Evolutionary conservation across 208 protist species (phyloP), one percentile per base, ranked within the genome.

Genomic region (Leishmania mexicana): DNA sequence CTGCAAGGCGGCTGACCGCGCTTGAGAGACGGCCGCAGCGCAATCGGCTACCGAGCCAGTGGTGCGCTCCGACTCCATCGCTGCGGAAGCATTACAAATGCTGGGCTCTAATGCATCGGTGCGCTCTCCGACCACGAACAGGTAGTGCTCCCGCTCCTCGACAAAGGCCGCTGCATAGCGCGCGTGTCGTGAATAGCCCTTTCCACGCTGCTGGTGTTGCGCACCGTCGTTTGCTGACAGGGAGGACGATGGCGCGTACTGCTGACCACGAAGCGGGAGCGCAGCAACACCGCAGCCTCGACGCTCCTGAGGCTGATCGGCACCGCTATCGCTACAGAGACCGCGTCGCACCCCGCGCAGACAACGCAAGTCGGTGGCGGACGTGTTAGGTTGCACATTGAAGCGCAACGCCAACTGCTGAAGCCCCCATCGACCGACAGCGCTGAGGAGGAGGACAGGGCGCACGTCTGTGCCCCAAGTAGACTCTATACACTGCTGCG

Each of bases 321-420:
- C 62, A 75, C 45, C 11, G 47, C 49, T 38, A 75, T 49, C 38
- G 68, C 71, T 24, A 42, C 49, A 15, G 60, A 49, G 72, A 6
- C 68, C 7, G 11, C 71, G 75, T 47, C 79, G 76, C 35, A 85
- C 83, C 38, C 83, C 76, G 19, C 77, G 83, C 65, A 87, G 74
- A 38, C 17, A 38, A 11, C 47, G 28, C 24, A 47, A 70, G 8
- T 76, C 81, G 0, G 87, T 90, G 35, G 57, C 65, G 7, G 74
- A 17, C 15, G 87, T 88, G 85, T 92, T 90, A 28, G 90, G 88
- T n/a, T 86, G 49, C 47, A 87, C 77, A 17, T 83, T 68, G 67
- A 92, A 94, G 70, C 86, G 80, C 78, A 95, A 58, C 19, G 86
- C 79, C 42, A 96, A 84, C 80, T 93, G 88, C 72, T 75, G 87